phyloP scores from a whole-genome alignment of 345 rosid species.

The Hevea brasiliensis region DNA sequence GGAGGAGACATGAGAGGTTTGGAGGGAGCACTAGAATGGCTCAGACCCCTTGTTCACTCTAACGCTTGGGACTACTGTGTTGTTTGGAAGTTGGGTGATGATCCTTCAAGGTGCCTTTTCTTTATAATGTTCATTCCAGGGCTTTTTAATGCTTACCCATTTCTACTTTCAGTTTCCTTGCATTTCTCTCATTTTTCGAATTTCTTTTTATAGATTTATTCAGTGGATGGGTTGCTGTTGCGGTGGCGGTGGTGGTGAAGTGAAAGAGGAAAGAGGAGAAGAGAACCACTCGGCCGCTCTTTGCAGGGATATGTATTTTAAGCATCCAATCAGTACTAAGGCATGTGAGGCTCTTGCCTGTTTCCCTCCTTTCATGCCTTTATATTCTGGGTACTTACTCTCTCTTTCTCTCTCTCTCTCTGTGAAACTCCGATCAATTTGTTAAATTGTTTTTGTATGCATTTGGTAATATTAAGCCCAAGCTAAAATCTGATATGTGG shows the following conservation, averaged over 20 bases:
- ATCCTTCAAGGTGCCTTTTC: slow-evolving; percentile 59
- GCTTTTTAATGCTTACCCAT: background rate
- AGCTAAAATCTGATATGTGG: background rate
- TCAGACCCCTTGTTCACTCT: slow-evolving; percentile 68
- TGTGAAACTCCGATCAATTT: background rate
- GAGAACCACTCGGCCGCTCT: slow-evolving; percentile 23
- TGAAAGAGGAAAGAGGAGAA: slow-evolving; percentile 36
- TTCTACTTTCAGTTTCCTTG: background rate
- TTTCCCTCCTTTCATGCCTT: slow-evolving; percentile 57
- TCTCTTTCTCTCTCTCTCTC: background rate
- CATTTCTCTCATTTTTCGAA: background rate
- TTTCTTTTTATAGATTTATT: slow-evolving; percentile 52
- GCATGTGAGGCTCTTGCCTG: slow-evolving; percentile 74
- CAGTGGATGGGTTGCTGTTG: slow-evolving; percentile 89
- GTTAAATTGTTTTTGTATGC: background rate
- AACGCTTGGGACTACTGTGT: slow-evolving; percentile 76
- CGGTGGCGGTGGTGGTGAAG: slow-evolving; percentile 35
- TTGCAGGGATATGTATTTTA: slow-evolving; percentile 57
- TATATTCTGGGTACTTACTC: slow-evolving; percentile 65
- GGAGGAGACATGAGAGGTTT: slow-evolving; percentile 46
- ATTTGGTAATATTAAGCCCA: background rate
- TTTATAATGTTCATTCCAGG: too few relatives aligned
- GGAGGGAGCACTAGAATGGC: slow-evolving; percentile 56
- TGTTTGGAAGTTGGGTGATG: slow-evolving; percentile 80
- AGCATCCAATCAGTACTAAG: slow-evolving; percentile 46